Conservation (phyloP, 129 eudicot species). For the Sambucus nigra region DNA sequence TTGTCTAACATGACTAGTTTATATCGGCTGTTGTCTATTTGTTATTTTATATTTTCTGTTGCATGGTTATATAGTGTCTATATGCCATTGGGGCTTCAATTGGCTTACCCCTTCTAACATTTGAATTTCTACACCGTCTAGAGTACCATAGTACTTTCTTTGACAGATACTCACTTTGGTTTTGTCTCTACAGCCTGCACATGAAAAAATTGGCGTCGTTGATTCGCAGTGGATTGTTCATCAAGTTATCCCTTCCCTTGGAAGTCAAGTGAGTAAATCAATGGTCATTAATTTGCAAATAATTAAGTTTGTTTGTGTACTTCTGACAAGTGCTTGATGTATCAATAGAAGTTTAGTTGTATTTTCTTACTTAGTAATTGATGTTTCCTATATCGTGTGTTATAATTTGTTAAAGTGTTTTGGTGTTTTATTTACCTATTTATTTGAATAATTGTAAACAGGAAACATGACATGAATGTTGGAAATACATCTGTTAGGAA, state of each 20-base stretch:
- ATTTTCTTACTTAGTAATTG: not conserved
- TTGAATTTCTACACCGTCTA: not conserved
- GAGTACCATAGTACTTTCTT: not conserved
- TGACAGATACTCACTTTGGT: not conserved
- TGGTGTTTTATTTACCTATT: too few species aligned
- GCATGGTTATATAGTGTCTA: not conserved
- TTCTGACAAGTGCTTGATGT: not conserved
- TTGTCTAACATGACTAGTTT: not conserved
- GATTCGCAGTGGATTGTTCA: conserved; percentile 97
- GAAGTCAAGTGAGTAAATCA: conserved; percentile 62
- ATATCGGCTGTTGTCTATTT: not conserved
- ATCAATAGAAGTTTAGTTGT: not conserved
- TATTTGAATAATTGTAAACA: too few species aligned
- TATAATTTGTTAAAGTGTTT: too few species aligned
- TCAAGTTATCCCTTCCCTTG: conserved; percentile 93
- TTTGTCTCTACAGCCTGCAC: conserved; percentile 69
- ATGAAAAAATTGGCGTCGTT: conserved; percentile 93
- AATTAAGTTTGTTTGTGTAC: not conserved
- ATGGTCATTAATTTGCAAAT: not conserved
- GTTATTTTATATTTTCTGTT: too few species aligned
- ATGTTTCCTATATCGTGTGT: not conserved
- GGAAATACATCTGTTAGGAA: too few species aligned
- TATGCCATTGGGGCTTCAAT: not conserved
- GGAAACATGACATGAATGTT: not conserved
- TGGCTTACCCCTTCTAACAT: not conserved